A percentile compares a stretch with the other conserved stretches of the same genome.
Evolutionary conservation across 495 filamentous ascomycete species (phyloP).

Genomic region (Penicillium nucicola): DNA sequence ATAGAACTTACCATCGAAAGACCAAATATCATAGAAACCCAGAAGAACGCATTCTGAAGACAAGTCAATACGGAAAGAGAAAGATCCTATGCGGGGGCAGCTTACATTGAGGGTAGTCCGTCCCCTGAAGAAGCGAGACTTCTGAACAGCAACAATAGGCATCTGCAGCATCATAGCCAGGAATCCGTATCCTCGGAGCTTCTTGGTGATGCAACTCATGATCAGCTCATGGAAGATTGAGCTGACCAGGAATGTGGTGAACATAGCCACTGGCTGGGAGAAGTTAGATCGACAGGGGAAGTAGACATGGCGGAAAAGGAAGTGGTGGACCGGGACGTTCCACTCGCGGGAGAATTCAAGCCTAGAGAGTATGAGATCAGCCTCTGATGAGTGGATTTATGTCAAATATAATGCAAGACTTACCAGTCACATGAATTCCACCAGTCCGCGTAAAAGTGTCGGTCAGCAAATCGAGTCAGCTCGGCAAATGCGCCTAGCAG

Average conservation of each 20-base stretch:
- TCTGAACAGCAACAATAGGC: slow-evolving; percentile 88
- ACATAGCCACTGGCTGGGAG: slow-evolving; percentile 73
- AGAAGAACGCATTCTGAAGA: slow-evolving; percentile 80
- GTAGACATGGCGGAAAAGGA: slow-evolving; percentile 94
- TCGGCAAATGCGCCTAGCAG: slow-evolving; percentile 92
- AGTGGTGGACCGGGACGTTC: slow-evolving; percentile 98
- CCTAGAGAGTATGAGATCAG: slow-evolving; percentile 37
- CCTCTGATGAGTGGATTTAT: neutral
- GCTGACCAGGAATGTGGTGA: slow-evolving; percentile 89
- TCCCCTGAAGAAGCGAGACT: slow-evolving; percentile 69
- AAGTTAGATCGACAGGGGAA: slow-evolving; percentile 70
- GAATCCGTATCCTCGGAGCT: slow-evolving; percentile 91
- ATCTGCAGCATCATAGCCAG: slow-evolving; percentile 93
- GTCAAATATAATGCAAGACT: slow-evolving; percentile 1
- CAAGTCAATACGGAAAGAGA: neutral
- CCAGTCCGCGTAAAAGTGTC: slow-evolving; percentile 97
- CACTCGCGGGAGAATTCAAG: slow-evolving; percentile 96
- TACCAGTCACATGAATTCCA: slow-evolving; percentile 68
- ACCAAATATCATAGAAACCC: slow-evolving; percentile 92
- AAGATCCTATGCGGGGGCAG: neutral
- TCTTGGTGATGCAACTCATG: slow-evolving; percentile 98
- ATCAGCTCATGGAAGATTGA: slow-evolving; percentile 91
- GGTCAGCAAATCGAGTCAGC: slow-evolving; percentile 87
- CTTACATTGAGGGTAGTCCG: slow-evolving; percentile 71
- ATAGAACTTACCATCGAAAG: slow-evolving; percentile 68